phyloP scores from a whole-genome alignment of 2,329 filamentous ascomycete genomes.

The Penicillium decumbens region DNA sequence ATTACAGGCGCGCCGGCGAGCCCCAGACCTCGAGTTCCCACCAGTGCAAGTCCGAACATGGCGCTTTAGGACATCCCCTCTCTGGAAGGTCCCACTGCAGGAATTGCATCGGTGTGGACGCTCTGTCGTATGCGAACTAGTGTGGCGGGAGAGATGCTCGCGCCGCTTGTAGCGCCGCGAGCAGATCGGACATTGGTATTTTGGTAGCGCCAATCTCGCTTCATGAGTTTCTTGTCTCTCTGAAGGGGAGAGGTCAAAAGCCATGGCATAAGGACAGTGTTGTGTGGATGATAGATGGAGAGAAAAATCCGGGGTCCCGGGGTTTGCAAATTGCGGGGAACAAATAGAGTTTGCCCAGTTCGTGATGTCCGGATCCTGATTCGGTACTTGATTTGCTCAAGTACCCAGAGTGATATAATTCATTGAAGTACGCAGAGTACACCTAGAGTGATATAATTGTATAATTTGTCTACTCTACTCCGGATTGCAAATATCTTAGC shows the following conservation, averaged over 20 bases:
- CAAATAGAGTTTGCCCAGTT: not conserved
- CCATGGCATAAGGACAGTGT: not conserved
- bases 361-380: not conserved
- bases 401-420: too few species aligned
- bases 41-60: slow-evolving; percentile 35
- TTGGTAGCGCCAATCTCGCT: not conserved
- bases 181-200: slow-evolving; percentile 31
- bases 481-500: too few species aligned
- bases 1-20: slow-evolving; percentile 32
- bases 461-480: too few species aligned
- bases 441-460: too few species aligned
- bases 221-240: not conserved
- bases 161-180: slow-evolving; percentile 36
- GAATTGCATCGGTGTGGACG: slow-evolving; percentile 32
- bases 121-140: slow-evolving; percentile 30
- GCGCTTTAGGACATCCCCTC: slow-evolving; percentile 38
- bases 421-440: too few species aligned
- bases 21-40: slow-evolving; percentile 8
- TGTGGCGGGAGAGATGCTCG: slow-evolving; percentile 38
- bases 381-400: not conserved
- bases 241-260: not conserved
- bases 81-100: slow-evolving; percentile 34
- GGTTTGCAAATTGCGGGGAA: slow-evolving; percentile 1
- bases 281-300: not conserved
- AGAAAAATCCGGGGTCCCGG: not conserved